phyloP scores from a whole-genome alignment of 129 eudicot species.

The Tagetes erecta region DNA sequence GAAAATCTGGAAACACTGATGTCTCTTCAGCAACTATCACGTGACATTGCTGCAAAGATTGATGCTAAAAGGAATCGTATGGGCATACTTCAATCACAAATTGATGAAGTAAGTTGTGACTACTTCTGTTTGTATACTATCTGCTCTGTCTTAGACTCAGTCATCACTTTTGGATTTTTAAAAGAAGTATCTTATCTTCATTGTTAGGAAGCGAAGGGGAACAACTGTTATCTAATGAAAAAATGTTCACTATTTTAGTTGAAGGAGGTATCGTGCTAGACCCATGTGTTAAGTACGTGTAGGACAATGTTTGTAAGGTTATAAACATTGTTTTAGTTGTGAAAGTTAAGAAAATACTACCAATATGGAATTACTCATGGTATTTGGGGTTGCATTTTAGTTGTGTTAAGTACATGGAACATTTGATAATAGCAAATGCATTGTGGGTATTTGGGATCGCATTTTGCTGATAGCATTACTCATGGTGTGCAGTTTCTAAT shows the following conservation, averaged over 20 bases:
- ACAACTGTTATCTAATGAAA: not conserved
- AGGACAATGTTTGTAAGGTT: not conserved
- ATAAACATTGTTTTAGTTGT: not conserved
- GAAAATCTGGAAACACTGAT: conserved; percentile 67
- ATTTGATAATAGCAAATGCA: not conserved
- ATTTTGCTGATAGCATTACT: not conserved
- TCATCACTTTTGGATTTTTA: not conserved
- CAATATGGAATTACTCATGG: not conserved
- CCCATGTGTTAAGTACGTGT: not conserved
- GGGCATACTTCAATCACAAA: conserved; percentile 51
- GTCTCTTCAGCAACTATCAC: conserved; percentile 65
- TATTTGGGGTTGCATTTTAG: not conserved
- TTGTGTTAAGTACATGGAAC: too few relatives aligned
- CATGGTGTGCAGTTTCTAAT: not conserved
- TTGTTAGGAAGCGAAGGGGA: not conserved
- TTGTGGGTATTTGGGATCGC: not conserved
- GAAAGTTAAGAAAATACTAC: not conserved
- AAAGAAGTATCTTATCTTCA: not conserved
- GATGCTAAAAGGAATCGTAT: conserved; percentile 61
- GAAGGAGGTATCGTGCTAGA: not conserved
- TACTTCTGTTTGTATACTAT: not conserved
- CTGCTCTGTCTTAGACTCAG: not conserved
- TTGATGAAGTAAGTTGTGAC: conserved; percentile 60
- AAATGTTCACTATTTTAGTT: not conserved
- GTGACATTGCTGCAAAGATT: conserved; percentile 61